Base-by-base conservation (phyloP, 2,329 filamentous ascomycete genomes). In the Fusarium verticillioides region DNA sequence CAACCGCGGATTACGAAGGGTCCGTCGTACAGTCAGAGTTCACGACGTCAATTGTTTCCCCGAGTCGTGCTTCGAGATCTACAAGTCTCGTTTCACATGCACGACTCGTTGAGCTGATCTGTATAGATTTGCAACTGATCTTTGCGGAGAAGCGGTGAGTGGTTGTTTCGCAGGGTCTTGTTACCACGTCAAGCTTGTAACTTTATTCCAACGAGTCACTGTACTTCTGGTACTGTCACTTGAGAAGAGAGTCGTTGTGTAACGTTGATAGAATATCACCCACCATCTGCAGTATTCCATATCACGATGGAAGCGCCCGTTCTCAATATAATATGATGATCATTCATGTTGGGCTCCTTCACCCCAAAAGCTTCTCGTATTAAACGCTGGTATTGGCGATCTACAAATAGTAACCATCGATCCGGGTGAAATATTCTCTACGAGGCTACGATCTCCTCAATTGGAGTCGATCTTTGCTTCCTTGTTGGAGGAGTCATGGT, bases 11-110 rank as follows among this genome's bases (percentile, higher is more conserved):
- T 52, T 57, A 19, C 60, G 19, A 70, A 71, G 61, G 66, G 66
- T 68, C 66, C 57, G 60, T 62, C 26, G 43, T 47, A 60, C 53
- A 32, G 30, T 47, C 23, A 44, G 54, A 47, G 32, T 53, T 26
- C 61, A 71, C 70, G 42, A 74, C 46, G 59, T 61, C 58, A 73
- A 37, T 61, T 47, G 56, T 52, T 57, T 60, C 61, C 56, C 54
- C 70, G 56, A 69, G 58, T 58, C 56, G 62, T 59, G 57, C 34
- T 36, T 59, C 46, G 28, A 67, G 70, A 72, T 74, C 70, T 74
- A 46, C 66, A 63, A 18, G 42, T 36, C 18, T 30, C 28, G 63
- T 68, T 54, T 53, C 49, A 68, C 63, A 8, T 39, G 57, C 57
- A 36, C 52, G 58, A 72, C 57, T 72, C 58, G 23, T n/a, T 18